A percentile compares a stretch with the other conserved stretches of the same genome.
These are phyloP conservation scores for Trichoderma sp. DNA, from an alignment of 2,329 filamentous ascomycete genomes.

Conservation along the genomic window DNA sequence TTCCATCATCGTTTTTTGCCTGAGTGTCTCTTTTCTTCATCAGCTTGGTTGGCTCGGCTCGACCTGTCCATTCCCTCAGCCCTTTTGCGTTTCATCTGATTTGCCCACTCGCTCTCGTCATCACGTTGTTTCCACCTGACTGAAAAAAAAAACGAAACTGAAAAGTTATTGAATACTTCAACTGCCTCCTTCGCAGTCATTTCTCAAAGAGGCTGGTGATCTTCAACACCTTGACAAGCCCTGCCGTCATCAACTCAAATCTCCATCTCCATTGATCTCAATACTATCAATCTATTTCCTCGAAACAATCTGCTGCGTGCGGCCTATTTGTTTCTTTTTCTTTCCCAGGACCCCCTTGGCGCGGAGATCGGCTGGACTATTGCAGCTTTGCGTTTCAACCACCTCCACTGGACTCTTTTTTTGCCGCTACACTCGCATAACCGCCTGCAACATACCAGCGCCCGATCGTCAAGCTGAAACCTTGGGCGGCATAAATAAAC, in stretches of 20 bases:
- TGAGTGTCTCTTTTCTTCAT: not conserved
- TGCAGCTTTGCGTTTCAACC: conserved; percentile 12
- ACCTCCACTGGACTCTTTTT: not conserved
- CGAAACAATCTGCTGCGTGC: not conserved
- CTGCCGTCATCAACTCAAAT: not conserved
- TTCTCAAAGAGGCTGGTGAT: conserved; percentile 16
- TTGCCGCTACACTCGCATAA: not conserved
- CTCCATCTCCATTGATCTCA: not conserved
- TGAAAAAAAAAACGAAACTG: not conserved
- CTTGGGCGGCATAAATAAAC: conserved; percentile 8
- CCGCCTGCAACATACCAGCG: not conserved
- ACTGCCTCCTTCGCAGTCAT: conserved; percentile 14
- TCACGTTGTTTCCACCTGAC: not conserved
- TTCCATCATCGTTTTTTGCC: conserved; percentile 9
- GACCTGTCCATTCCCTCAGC: conserved; percentile 5
- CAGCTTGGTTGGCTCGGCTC: conserved; percentile 12
- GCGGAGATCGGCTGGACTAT: conserved; percentile 13
- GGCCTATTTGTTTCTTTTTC: not conserved
- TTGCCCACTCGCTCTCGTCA: not conserved
- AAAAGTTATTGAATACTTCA: conserved; percentile 1
- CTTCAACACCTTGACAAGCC: not conserved
- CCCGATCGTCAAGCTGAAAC: conserved; percentile 12
- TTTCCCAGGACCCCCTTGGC: not conserved
- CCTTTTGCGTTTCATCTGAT: conserved; percentile 6
- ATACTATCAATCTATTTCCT: not conserved